Evolutionary conservation across 1,139 yeast genomes (phyloP).

Genomic region (Trichomonascaceae sp.): DNA sequence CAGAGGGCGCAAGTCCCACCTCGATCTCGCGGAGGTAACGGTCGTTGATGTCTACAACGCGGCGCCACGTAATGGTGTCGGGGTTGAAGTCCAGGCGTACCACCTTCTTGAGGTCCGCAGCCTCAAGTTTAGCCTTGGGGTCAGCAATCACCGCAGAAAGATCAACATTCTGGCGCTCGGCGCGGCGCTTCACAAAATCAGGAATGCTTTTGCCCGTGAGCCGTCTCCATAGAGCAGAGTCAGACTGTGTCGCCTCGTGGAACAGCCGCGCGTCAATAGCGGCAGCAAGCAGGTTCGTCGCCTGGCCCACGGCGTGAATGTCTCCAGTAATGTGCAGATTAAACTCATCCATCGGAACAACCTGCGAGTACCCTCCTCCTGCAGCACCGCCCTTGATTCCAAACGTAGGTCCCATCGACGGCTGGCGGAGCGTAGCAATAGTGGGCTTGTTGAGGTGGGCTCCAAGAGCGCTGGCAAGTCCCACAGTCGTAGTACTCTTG

Average conservation of each 20-base stretch:
- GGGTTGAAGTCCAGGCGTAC: constrained; percentile 90
- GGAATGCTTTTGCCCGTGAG: constrained; percentile 81
- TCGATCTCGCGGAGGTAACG: constrained; percentile 86
- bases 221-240: constrained; percentile 74
- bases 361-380: constrained; percentile 98
- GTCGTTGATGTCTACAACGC: constrained; percentile 95
- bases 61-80: constrained; percentile 87
- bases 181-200: constrained; percentile 36
- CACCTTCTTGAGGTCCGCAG: constrained; percentile 62
- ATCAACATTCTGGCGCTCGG: constrained; percentile 66
- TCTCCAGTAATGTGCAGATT: constrained; percentile 98
- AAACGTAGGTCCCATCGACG: constrained; percentile 98
- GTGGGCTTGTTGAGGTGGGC: constrained; percentile 80
- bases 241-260: constrained; percentile 91
- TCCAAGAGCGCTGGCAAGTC: constrained; percentile 90
- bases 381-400: constrained; percentile 99
- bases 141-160: constrained; percentile 56
- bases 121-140: constrained; percentile 61
- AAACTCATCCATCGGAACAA: constrained; percentile 98
- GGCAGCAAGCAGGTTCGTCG: constrained; percentile 90
- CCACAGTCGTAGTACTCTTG: constrained; percentile 93
- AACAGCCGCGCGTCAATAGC: constrained; percentile 97
- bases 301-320: constrained; percentile 93
- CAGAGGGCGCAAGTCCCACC: constrained; percentile 88
- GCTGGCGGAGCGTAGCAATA: constrained; percentile 95